These are phyloP conservation scores for Nakazawaea holstii DNA, from an alignment of 805 yeast species.

Conservation along the genomic window DNA sequence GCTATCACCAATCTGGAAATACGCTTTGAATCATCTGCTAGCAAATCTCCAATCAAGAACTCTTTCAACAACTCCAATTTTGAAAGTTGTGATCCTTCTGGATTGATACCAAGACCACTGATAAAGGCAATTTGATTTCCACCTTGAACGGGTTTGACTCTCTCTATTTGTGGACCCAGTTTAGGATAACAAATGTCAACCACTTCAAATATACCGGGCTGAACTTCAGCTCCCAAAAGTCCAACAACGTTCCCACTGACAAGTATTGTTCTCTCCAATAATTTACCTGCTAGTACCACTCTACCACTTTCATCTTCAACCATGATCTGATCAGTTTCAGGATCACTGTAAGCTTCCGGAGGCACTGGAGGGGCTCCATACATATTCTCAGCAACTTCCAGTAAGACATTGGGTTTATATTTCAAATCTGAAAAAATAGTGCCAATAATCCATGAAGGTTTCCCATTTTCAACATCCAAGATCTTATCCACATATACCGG, in stretches of 20 bases:
- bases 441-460: constrained; percentile 79
- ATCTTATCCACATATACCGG: constrained; percentile 37
- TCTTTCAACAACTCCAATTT: constrained; percentile 58
- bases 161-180: constrained; percentile 20
- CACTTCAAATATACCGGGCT: constrained; percentile 78
- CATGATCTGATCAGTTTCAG: constrained; percentile 55
- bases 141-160: constrained; percentile 11
- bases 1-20: constrained; percentile 57
- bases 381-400: constrained; percentile 63
- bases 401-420: constrained; percentile 77
- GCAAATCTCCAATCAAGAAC: constrained; percentile 68
- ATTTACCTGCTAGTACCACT: constrained; percentile 62
- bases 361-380: constrained; percentile 42
- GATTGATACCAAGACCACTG: constrained; percentile 66
- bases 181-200: constrained; percentile 75
- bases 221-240: constrained; percentile 77
- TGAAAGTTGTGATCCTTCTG: constrained; percentile 35
- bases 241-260: constrained; percentile 92
- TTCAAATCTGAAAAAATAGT: constrained; percentile 81
- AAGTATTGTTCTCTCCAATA: constrained; percentile 50
- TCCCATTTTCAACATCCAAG: constrained; percentile 57
- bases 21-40: constrained; percentile 24
- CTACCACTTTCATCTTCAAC: constrained; percentile 94
- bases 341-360: constrained; percentile 44
- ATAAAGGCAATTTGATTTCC: constrained; percentile 59